Conservation (phyloP, 1,284 basidiomycete genomes). For the Stygiomarasmius scandens region DNA sequence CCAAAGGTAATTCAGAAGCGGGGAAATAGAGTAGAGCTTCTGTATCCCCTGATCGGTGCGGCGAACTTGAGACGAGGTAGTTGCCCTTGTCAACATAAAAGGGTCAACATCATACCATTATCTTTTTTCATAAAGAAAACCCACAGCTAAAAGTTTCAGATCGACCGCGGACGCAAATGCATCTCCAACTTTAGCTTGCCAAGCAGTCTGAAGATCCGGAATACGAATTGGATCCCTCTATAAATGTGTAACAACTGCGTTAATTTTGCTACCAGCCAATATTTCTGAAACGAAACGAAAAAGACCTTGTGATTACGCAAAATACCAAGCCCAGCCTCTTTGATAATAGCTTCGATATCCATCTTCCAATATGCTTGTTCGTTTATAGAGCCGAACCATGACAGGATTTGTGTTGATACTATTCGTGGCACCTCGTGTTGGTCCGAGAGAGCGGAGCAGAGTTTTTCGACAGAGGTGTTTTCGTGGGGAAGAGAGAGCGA, state of each 20-base stretch:
- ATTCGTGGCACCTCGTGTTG: conserved; percentile 72
- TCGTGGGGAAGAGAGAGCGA: conserved; percentile 54
- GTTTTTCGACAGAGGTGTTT: conserved; percentile 52
- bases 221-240: conserved; percentile 61
- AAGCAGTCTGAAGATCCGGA: conserved; percentile 60
- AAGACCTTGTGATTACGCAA: conserved; percentile 64
- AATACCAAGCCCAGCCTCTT: conserved; percentile 73
- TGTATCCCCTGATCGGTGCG: conserved; percentile 25
- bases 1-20: conserved; percentile 68
- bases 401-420: conserved; percentile 71
- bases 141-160: conserved; percentile 67
- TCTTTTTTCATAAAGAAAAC: conserved; percentile 23
- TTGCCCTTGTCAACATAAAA: conserved; percentile 57
- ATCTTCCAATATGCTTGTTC: conserved; percentile 64
- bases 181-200: conserved; percentile 76
- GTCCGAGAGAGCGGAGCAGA: conserved; percentile 62
- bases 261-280: too few relatives aligned
- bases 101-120: too few relatives aligned
- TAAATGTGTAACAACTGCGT: not conserved
- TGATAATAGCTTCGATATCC: conserved; percentile 58
- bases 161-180: conserved; percentile 63
- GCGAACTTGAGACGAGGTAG: conserved; percentile 50
- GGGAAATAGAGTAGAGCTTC: conserved; percentile 69
- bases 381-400: conserved; percentile 72
- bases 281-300: conserved; percentile 3